A percentile compares a stretch with the other conserved stretches of the same genome.
Evolutionary conservation across 1,139 yeast species (phyloP).

Genomic region (Taiozyma onychis): DNA sequence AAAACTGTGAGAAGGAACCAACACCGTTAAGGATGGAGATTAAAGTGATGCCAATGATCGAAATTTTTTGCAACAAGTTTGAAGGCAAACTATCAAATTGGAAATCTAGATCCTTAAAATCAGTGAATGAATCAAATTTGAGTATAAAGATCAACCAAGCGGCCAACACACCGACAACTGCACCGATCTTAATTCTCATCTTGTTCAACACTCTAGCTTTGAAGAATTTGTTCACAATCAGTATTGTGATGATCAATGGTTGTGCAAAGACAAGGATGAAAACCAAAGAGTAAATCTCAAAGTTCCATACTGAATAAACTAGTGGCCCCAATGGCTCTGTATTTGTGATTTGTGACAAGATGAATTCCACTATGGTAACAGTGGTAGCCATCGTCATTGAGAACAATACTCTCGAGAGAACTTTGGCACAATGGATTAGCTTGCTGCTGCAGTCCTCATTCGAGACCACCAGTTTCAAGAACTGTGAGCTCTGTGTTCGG

Average conservation of each 20-base stretch:
- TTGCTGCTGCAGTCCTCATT: slow-evolving; percentile 1
- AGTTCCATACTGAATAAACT: slow-evolving; percentile 13
- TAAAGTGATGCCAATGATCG: slow-evolving; percentile 65
- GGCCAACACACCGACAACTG: slow-evolving; percentile 14
- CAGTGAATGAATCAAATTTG: slow-evolving; percentile 19
- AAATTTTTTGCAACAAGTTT: slow-evolving; percentile 39
- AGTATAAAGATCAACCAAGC: slow-evolving; percentile 20
- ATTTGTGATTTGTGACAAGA: slow-evolving; percentile 14
- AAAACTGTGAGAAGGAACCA: slow-evolving; percentile 70
- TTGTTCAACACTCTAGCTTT: slow-evolving; percentile 24
- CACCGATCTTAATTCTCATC: slow-evolving; percentile 6
- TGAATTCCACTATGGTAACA: slow-evolving; percentile 18
- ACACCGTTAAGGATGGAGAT: slow-evolving; percentile 71
- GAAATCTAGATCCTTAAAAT: slow-evolving; percentile 12
- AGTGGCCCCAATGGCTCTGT: slow-evolving; percentile 2
- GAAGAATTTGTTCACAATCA: slow-evolving; percentile 29
- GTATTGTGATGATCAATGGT: slow-evolving; percentile 27
- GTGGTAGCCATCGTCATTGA: slow-evolving; percentile 16
- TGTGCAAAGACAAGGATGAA: slow-evolving; percentile 22
- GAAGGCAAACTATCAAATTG: slow-evolving; percentile 8
- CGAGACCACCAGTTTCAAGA: slow-evolving; percentile 6
- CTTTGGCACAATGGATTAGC: slow-evolving; percentile 5
- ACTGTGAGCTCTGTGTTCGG: slow-evolving; percentile 9
- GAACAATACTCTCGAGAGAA: slow-evolving; percentile 14
- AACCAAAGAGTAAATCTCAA: slow-evolving; percentile 5